Conservation (phyloP, 257 asterid genomes). For the Solanum habrochaites region DNA sequence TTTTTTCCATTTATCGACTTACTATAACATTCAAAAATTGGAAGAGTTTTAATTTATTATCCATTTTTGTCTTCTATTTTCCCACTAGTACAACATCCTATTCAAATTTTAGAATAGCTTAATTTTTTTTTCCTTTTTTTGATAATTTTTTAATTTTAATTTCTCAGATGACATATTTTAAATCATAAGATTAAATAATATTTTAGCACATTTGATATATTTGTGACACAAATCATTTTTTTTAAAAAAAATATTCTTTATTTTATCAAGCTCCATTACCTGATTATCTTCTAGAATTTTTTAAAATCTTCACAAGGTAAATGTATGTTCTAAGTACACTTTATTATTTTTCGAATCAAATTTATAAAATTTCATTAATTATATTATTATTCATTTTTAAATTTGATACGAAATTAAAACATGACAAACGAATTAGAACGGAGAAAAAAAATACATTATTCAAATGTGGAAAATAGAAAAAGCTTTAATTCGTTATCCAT, state of each 20-base stretch:
- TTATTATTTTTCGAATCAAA: background rate
- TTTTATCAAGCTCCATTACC: background rate
- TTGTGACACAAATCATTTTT: background rate
- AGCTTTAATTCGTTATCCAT: background rate
- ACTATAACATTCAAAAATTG: background rate
- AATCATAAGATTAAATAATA: background rate
- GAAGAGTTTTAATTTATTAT: background rate
- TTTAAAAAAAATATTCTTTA: background rate
- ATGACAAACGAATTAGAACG: too few relatives aligned
- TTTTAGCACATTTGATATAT: background rate
- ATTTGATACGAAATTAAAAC: too few relatives aligned
- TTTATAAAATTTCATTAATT: too few relatives aligned
- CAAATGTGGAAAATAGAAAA: background rate
- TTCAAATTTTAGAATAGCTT: too few relatives aligned
- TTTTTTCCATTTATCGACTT: background rate
- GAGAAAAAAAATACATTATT: background rate
- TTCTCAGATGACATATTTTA: background rate
- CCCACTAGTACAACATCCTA: too few relatives aligned
- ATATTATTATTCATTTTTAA: too few relatives aligned
- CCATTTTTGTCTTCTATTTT: too few relatives aligned
- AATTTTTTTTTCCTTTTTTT: too few relatives aligned
- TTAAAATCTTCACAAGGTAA: background rate
- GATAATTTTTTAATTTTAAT: background rate
- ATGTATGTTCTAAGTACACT: background rate
- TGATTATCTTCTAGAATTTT: background rate